phyloP scores from a whole-genome alignment of 2,329 filamentous ascomycete genomes.

The Colletotrichum gloeosporioides region DNA sequence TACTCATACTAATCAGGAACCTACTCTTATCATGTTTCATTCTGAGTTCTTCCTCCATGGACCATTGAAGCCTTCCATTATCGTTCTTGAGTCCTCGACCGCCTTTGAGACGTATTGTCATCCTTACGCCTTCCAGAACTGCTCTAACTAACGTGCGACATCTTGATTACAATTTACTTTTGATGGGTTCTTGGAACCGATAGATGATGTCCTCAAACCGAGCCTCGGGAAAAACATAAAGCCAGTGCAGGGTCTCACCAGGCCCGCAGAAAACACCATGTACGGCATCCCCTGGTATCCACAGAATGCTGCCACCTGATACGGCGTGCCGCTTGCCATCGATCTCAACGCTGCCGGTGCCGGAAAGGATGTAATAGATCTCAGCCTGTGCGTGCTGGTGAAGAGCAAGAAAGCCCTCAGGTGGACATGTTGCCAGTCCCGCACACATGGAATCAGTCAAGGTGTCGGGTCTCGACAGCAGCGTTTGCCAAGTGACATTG shows the following conservation, averaged over 20 bases:
- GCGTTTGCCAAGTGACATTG: background rate
- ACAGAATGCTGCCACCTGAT: background rate
- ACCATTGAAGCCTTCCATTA: background rate
- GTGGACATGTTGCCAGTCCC: background rate
- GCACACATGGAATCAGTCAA: background rate
- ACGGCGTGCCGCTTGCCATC: background rate
- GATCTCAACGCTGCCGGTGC: background rate
- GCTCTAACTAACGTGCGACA: background rate
- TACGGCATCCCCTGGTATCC: background rate
- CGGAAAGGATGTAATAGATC: background rate
- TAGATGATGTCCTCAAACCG: background rate
- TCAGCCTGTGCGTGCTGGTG: background rate
- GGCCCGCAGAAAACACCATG: background rate
- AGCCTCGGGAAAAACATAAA: background rate
- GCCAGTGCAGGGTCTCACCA: background rate
- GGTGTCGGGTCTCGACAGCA: background rate
- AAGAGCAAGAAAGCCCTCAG: background rate
- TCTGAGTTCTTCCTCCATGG: background rate
- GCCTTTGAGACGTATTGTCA: background rate
- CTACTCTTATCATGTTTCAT: background rate
- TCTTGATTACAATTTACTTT: background rate
- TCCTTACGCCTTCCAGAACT: background rate
- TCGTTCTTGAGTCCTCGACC: background rate
- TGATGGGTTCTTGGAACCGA: background rate
- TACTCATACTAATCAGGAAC: background rate